Evolutionary conservation across 1,284 basidiomycete genomes (phyloP), one percentile per base, ranked within the genome.

Genomic region (Ceratobasidium sp.): DNA sequence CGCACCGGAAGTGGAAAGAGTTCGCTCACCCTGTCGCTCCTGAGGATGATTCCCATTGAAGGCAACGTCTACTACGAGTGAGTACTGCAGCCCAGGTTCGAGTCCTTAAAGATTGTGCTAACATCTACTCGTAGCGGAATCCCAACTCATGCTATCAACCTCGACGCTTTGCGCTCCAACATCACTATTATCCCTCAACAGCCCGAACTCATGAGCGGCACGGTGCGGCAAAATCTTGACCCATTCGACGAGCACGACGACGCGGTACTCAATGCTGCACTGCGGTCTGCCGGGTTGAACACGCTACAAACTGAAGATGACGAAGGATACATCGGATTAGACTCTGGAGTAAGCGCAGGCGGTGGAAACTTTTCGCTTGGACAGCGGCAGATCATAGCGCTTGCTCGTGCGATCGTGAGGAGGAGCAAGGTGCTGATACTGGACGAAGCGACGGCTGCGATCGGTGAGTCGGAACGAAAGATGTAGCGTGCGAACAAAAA

Each of bases 171-270:
- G 17, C 82, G 88, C n/a, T 83, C 84, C 2, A 83, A 84, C 73
- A 85, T 89, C 74, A 88, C 86, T 1, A 79, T 79, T 43, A 79
- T 88, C 43, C 86, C 86, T 2, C 87, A 88, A 77, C 85, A 89
- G 87, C 92, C 94, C 8, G 90, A 92, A 78, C 85, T 92, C 0
- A 82, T 92, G 54, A 77, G 87, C 76, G 91, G 89, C 15, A 86
- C 87, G 0, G 81, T 91, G 34, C 85, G 89, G 13, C 82, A 87
- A 67, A 91, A 90, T 81, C 81, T 92, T 11, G 91, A 92, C 80
- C 93, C 94, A 0, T 95, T 95, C 81, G 88, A 87, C 7, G 87
- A 91, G 81, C 86, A 91, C 80, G 91, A 93, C 69, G 94, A 95
- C 81, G 87, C 88, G 11, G 84, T 84, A 66, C 83, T 89, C 54